Conservation (phyloP, 306 rosid genomes). For the Ammopiptanthus mongolicus region DNA sequence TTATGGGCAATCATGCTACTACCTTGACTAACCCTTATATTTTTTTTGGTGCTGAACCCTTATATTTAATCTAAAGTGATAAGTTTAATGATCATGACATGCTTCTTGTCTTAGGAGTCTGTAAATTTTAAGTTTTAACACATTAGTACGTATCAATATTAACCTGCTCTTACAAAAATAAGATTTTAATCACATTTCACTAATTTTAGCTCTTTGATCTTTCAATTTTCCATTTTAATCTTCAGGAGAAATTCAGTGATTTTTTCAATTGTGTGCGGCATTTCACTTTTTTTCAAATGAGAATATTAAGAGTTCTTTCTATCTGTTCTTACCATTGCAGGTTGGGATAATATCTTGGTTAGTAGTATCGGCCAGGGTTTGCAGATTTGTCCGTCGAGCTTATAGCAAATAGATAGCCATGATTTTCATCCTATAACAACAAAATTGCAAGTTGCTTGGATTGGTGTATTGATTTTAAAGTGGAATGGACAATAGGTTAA, state of each 20-base stretch:
- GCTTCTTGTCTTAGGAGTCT: too few species aligned
- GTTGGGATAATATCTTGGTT: constrained; percentile 80
- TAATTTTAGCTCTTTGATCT: neutral
- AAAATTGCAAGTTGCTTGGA: neutral
- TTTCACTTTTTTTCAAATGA: neutral
- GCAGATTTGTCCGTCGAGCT: constrained; percentile 58
- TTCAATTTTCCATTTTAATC: neutral
- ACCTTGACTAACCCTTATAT: neutral
- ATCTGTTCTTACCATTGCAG: constrained; percentile 32
- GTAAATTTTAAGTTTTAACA: neutral
- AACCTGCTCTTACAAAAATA: neutral
- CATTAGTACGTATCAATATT: neutral
- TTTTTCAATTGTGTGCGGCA: too few species aligned
- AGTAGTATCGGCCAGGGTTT: constrained; percentile 62
- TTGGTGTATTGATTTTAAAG: neutral
- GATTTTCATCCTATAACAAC: neutral
- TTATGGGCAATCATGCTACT: neutral
- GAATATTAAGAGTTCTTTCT: neutral
- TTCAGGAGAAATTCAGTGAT: neutral
- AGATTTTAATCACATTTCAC: neutral
- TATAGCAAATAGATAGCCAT: constrained; percentile 21
- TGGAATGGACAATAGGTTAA: neutral
- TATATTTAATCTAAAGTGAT: too few species aligned
- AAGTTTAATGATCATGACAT: too few species aligned
- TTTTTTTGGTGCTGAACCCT: too few species aligned